Evolutionary conservation across 2,329 filamentous ascomycete species (phyloP).

Genomic region (Venturia nashicola): DNA sequence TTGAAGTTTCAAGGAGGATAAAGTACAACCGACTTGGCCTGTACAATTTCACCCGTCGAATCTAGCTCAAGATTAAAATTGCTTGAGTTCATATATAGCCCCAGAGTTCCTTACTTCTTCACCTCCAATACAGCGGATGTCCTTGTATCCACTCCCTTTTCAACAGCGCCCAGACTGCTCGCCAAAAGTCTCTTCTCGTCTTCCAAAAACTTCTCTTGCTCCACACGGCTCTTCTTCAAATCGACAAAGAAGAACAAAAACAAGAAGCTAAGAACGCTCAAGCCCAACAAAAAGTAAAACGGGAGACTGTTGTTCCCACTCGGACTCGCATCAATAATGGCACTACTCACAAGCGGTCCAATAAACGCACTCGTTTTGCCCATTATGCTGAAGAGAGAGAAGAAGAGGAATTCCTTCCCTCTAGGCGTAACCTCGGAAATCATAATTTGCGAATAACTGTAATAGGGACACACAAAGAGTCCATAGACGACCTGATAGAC

Average conservation of each 20-base stretch:
- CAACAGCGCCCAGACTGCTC: too few species aligned
- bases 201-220: slow-evolving; percentile 45
- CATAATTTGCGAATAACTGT: slow-evolving; percentile 59
- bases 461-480: slow-evolving; percentile 56
- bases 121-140: background rate
- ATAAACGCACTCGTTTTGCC: slow-evolving; percentile 59
- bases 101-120: background rate
- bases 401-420: slow-evolving; percentile 60
- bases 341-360: slow-evolving; percentile 54
- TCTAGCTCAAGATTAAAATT: too few species aligned
- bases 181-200: slow-evolving; percentile 16
- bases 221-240: slow-evolving; percentile 45
- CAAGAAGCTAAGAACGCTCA: slow-evolving; percentile 43
- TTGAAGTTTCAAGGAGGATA: too few species aligned
- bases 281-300: slow-evolving; percentile 53
- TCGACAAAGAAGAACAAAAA: slow-evolving; percentile 46
- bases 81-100: background rate
- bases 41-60: too few species aligned
- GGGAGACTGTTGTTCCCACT: slow-evolving; percentile 45
- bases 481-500: slow-evolving; percentile 45
- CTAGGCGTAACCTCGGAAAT: slow-evolving; percentile 57
- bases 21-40: too few species aligned
- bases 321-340: slow-evolving; percentile 52
- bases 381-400: slow-evolving; percentile 55
- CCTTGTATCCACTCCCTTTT: background rate